Base-by-base conservation (phyloP, 768 basidiomycete genomes). In the Termitomyces sp. region DNA sequence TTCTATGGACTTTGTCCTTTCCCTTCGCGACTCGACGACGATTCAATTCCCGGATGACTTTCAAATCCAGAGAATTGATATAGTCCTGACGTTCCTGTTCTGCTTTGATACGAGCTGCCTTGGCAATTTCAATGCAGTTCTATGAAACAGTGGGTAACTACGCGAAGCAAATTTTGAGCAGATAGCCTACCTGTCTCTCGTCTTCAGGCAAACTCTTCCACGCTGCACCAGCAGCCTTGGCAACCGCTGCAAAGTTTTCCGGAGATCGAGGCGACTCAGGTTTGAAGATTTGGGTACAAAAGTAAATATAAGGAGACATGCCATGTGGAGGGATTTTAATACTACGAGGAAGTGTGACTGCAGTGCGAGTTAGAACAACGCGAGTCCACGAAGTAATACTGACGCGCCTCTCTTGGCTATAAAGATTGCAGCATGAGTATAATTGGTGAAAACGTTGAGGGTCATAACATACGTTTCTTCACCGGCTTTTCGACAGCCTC, bases 171-270 rank as follows among this genome's bases (percentile, higher is more conserved):
- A 2, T 16, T n/a, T 45, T 30, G 37, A 39, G 31, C n/a, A 54
- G 3, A 13, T 58, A 24, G 56, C 68, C 24, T 36, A 76, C 78
- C 63, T 76, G 64, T 54, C 72, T 78, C 58, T 79, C 72, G 4
- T 56, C 62, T 12, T 63, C 65, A 5, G 75, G 59, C n/a, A 77
- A 59, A 4, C 49, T 59, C 0, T 49, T 66, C 78, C 78, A 79
- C 4, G 59, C 54, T 37, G n/a, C 48, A 16, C 33, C 31, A 22
- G 16, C 27, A 11, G 54, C 55, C n/a, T 34, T 59, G 6, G 24
- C 3, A 18, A 7, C 37, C 9, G 16, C n/a, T 11, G 0, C 0
- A 16, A 67, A 47, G 16, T 22, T 24, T 20, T 57, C 46, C 16
- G n/a, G 4, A 11, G 12, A 54, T 7, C n/a, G 53, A 24, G 61